Base-by-base conservation (phyloP, 306 rosid species). In the Acacia melanoxylon region DNA sequence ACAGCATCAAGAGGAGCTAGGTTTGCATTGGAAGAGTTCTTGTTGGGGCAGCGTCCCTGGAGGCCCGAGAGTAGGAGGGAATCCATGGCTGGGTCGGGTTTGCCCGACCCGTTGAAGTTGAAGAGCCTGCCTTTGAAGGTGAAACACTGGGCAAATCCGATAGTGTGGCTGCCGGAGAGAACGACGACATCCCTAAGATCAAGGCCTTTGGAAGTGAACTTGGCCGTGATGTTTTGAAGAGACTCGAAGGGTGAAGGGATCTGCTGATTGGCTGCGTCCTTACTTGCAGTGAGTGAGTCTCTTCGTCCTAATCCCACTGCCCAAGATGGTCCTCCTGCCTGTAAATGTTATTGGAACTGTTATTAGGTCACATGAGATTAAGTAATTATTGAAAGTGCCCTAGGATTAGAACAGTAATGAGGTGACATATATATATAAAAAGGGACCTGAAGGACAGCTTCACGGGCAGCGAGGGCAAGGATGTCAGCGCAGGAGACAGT, bases 151-250 rank as follows among this genome's bases (percentile, higher is more conserved):
- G 95, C 94, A 71, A 82, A 93, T 2, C 97, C 97, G 75, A 93
- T 82, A 16, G 97, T 91, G 78, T 93, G 97, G 56, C 74, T 93
- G 59, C 95, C 97, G 85, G 97, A 93, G 78, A 93, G 97, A 73
- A 78, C 90, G 22, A 89, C 92, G 74, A 88, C 91, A 80, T 91
- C 97, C 74, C 72, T 91, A 66, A 90, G 27, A 62, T 91, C 85
- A 31, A 91, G 94, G 35, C 96, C 94, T 87, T 93, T 93, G 11
- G 91, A 79, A 48, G 85, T 70, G 81, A 93, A 93, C 82, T 93
- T 93, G 19, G 87, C 87, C 15, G 82, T 83, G 65, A 88, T 93
- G 14, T 83, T 88, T 52, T 83, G 68, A 4, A 90, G 87, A 52
- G 97, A 62, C 73, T 90, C 94, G 0, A 81, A 6, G 4, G 97